Evolutionary conservation across 768 basidiomycete genomes (phyloP), one percentile per base, ranked within the genome.

Genomic region (Mycena albidolilacea): DNA sequence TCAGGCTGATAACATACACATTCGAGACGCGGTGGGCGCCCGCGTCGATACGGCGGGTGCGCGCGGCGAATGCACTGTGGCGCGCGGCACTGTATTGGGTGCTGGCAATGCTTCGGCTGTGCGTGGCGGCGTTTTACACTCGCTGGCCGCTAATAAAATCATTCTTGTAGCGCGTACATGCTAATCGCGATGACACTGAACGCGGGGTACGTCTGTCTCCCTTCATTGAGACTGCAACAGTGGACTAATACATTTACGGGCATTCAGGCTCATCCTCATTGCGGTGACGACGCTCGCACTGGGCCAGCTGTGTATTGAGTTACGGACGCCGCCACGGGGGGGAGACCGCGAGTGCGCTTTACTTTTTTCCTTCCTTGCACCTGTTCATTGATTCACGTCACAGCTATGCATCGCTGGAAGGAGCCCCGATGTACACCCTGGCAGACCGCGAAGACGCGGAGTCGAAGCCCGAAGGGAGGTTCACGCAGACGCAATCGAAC

Each of bases 161-260:
- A 11, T 15, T 60, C 64, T 55, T 35, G 11, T 64, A 93, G 92
- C 67, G 81, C 88, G 71, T 94, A 93, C 77, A 93, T 94, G 92
- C 85, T 94, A 17, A 83, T 91, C 64, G 87, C 90, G 35, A 93
- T 93, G 92, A 89, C 92, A 23, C 89, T 91, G 73, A 88, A 93
- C 67, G 68, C 89, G n/a, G 88, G 91, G 93, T 93, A 77, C 80
- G 92, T 85, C 19, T 46, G 30, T 30, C 58, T 64, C n/a, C 52
- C 38, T 48, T 44, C 38, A 21, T 7, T 64, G 38, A 30, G 23
- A 57, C n/a, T 52, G 12, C 17, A 0, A 50, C 19, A 17, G 48
- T 43, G 30, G 30, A 54, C 69, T 70, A 62, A 70, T 69, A 38
- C 30, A 43, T 69, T 30, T 30, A 39, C 30, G 30, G 23, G 39